Base-by-base conservation (phyloP, 306 rosid genomes). In the Alnus glutinosa region DNA sequence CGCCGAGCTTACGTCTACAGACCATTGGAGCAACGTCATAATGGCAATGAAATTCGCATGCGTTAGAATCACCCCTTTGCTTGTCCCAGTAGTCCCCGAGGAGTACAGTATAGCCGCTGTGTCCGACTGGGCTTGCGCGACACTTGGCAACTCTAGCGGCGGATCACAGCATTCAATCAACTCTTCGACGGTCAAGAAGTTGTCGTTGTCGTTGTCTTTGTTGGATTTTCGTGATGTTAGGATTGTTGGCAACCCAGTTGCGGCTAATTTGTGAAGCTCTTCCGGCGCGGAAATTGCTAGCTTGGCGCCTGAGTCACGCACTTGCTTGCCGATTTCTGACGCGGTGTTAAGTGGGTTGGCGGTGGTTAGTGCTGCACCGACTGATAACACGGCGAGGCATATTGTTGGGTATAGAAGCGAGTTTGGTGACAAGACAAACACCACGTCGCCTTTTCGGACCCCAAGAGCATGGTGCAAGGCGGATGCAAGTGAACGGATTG, bases 61-160 rank as follows among this genome's bases (percentile, higher is more conserved):
- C 2, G 97, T 91, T 63, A 94, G 80, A 81, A 92, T 84, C 23
- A 91, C 97, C 28, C 97, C 97, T 84, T 94, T 94, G 82, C 98
- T 94, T 50, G 84, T 75, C 16, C 97, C 95, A 0, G 98, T 94
- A 9, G 97, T 94, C 14, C 98, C 97, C 4, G 98, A 94, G 50
- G 98, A 92, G 84, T 92, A 94, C 42, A 92, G 85, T 73, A 94
- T 89, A 62, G 91, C 97, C 70, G 98, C 97, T 48, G 93, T 83
- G 55, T 92, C 97, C 10, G 93, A 85, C 81, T 87, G 97, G 76
- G 69, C 34, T n/a, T 86, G 80, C n/a, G 75, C 55, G 52, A 76
- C 64, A 51, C 55, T 81, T 2, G 88, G 83, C 66, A 81, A 71
- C 78, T 86, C 88, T 19, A 18, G 37, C 71, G 94, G 83, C 11